Evolutionary conservation across 106 monocot genomes (phyloP), one percentile per base, ranked within the genome.

Genomic region (Amphibolis antarctica): DNA sequence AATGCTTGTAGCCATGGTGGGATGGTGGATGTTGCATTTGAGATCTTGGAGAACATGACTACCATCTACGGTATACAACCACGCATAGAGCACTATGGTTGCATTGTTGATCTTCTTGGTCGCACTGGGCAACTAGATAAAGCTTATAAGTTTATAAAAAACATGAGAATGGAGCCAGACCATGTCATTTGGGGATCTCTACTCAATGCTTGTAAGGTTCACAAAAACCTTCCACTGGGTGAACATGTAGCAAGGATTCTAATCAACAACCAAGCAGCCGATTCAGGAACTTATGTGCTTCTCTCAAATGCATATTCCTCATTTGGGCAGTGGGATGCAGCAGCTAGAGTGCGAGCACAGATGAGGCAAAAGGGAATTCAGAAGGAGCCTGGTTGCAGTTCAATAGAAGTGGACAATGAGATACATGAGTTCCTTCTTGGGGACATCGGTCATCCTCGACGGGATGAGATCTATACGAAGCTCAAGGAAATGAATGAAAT

Each of bases 381-480:
- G 51, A 85, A 85, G 72, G 81, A 85, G 64, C 85, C 81, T 9
- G 76, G 85, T 7, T 85, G 81, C 48, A 79, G 81, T 30, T 78
- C 78, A 1, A 79, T 81, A 19, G 70, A 78, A 55, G 73, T 85
- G 0, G 68, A 70, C 15, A 70, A 76, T 5, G 72, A 73, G 70
- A 70, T 81, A 15, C 81, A 85, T 59, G 85, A 85, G 46, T 85
- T 81, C 66, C 48, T 81, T 20, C 60, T 73, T 3, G 81, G 85
- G n/a, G 85, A 85, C 29, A 78, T 81, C 17, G 64, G 78, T n/a
- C 85, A 85, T 28, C 75, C 75, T 54, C 67, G 28, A 46, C 52
- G 72, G 22, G 71, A 75, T 12, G 72, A 78, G 54, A 81, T 85
- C 3, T 81, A 81, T 29, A 19, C 6, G 44, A 78, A 85, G 72